These are phyloP conservation scores for Theobroma cacao DNA, from an alignment of 345 rosid species.

Conservation along the genomic window DNA sequence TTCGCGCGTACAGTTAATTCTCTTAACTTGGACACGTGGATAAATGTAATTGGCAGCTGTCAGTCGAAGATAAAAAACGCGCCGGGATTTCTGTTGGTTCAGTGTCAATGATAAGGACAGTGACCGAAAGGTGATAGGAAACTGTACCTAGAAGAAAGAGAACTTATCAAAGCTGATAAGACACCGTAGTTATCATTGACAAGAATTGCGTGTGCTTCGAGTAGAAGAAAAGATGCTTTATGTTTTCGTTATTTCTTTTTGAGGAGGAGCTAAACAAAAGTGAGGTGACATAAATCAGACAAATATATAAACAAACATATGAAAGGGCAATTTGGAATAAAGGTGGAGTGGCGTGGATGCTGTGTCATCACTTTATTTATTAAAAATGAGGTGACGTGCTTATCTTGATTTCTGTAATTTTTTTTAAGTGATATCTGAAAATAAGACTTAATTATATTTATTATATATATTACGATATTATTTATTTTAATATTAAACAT, in stretches of 20 bases:
- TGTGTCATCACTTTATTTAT: too few relatives aligned
- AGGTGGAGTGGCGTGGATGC: not conserved
- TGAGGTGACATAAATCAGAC: not conserved
- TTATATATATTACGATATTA: too few relatives aligned
- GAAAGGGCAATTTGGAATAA: not conserved
- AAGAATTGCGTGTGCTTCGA: conserved; percentile 1
- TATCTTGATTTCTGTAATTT: too few relatives aligned
- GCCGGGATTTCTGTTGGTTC: not conserved
- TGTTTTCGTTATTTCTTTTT: not conserved
- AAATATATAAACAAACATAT: not conserved
- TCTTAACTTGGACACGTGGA: not conserved
- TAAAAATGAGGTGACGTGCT: too few relatives aligned
- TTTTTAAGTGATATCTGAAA: too few relatives aligned
- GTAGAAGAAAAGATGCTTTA: not conserved
- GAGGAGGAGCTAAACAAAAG: not conserved
- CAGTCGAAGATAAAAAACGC: not conserved
- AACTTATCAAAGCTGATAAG: not conserved
- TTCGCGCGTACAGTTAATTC: not conserved
- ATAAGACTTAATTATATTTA: too few relatives aligned
- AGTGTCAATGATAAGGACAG: not conserved
- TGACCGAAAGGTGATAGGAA: not conserved
- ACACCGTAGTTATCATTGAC: not conserved
- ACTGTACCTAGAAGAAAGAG: too few relatives aligned
- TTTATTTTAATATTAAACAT: too few relatives aligned
- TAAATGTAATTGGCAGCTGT: not conserved